Conservation (phyloP, 2,329 filamentous ascomycete species). For the Xylaria sp. region DNA sequence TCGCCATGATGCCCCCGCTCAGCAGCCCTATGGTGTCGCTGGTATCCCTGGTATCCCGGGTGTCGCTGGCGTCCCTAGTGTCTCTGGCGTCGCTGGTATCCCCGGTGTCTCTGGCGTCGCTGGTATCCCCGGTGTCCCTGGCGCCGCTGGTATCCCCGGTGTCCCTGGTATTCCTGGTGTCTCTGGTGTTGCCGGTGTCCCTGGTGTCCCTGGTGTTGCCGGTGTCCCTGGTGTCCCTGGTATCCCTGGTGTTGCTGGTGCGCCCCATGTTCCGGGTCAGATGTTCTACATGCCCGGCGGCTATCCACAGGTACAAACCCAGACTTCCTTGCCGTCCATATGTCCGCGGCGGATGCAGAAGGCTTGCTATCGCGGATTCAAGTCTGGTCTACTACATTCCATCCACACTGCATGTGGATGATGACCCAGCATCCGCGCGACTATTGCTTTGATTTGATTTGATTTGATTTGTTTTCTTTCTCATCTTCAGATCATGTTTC, state of each 20-base stretch:
- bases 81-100: not conserved
- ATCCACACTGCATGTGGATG: no score
- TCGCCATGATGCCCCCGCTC: conserved; percentile 39
- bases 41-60: not conserved
- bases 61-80: not conserved
- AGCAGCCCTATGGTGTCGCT: conserved; percentile 31
- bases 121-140: not conserved
- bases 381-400: conserved; percentile 6
- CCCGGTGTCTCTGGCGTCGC: not conserved
- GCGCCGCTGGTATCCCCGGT: not conserved
- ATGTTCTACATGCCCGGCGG: conserved; percentile 13
- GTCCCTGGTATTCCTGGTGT: no score
- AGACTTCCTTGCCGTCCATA: conserved; percentile 8
- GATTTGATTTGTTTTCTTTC: not conserved
- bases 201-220: not conserved
- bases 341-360: not conserved
- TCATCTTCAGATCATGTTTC: not conserved
- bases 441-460: not conserved
- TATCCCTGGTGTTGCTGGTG: no score
- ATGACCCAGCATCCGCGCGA: no score
- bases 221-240: no score
- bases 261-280: no score
- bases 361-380: conserved; percentile 7
- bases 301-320: conserved; percentile 23
- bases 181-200: no score